Conservation (phyloP, 345 rosid genomes). For the Lepidium africanum region DNA sequence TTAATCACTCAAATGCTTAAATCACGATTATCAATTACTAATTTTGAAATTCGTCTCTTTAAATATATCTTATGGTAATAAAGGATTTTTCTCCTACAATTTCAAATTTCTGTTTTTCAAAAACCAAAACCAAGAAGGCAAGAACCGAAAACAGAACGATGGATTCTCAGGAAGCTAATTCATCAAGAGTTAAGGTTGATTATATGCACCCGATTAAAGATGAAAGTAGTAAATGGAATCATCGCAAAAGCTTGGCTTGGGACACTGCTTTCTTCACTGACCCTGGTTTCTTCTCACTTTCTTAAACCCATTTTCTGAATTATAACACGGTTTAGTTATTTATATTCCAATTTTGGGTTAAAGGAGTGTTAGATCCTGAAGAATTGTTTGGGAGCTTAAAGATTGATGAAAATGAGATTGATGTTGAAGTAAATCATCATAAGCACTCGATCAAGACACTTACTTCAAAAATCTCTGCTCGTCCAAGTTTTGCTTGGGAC, state of each 20-base stretch:
- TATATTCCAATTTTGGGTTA: neutral
- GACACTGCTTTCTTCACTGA: slow-evolving; percentile 58
- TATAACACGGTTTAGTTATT: neutral
- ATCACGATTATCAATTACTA: neutral
- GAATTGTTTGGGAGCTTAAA: neutral
- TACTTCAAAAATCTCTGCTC: neutral
- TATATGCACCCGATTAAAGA: neutral
- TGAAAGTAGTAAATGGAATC: slow-evolving; percentile 9
- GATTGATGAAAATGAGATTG: slow-evolving; percentile 15
- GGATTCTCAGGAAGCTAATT: slow-evolving; percentile 9
- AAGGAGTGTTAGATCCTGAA: slow-evolving; percentile 41
- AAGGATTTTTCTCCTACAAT: neutral
- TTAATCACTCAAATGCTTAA: slow-evolving; percentile 9
- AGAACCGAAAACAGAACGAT: neutral
- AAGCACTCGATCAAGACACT: neutral
- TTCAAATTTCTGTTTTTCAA: neutral
- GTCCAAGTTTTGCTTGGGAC: slow-evolving; percentile 30
- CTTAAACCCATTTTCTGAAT: neutral
- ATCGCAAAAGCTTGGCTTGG: slow-evolving; percentile 73
- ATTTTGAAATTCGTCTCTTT: neutral
- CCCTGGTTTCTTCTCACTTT: slow-evolving; percentile 30
- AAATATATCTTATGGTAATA: neutral
- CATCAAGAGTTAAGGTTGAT: slow-evolving; percentile 13
- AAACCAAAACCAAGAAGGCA: neutral
- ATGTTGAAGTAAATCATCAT: neutral